Percentiles rank a stretch among this genome's conserved stretches.
Conservation (phyloP, 2,329 filamentous ascomycete genomes). For the Pseudocercospora musae region DNA sequence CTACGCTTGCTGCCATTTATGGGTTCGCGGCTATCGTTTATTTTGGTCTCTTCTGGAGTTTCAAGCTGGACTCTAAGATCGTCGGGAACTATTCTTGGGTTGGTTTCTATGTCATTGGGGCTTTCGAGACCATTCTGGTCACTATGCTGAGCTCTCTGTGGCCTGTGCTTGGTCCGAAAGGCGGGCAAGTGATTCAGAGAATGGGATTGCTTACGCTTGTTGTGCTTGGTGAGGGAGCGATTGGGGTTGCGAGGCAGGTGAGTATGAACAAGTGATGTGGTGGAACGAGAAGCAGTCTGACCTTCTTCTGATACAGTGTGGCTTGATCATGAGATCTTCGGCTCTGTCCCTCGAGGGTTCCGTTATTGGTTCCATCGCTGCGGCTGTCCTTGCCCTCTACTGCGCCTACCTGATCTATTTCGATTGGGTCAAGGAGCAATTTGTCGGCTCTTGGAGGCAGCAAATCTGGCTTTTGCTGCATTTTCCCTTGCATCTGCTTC, state of each 20-base stretch:
- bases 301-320: conserved; percentile 13
- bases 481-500: not conserved
- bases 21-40: conserved; percentile 26
- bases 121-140: conserved; percentile 31
- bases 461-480: not conserved
- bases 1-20: not conserved
- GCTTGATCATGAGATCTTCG: conserved; percentile 31
- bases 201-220: conserved; percentile 38
- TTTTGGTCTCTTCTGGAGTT: not conserved
- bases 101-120: conserved; percentile 51
- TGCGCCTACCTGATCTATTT: conserved; percentile 20
- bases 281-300: not conserved
- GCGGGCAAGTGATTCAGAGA: conserved; percentile 35
- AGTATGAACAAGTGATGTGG: not conserved
- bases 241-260: conserved; percentile 31
- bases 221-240: conserved; percentile 38
- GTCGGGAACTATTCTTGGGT: conserved; percentile 38
- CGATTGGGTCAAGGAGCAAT: not conserved
- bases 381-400: conserved; percentile 31
- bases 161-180: conserved; percentile 36
- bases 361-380: conserved; percentile 33
- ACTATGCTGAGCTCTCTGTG: conserved; percentile 31
- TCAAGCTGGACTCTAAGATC: conserved; percentile 11
- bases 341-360: conserved; percentile 11
- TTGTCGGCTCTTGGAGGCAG: not conserved